Evolutionary conservation across 2,329 filamentous ascomycete species (phyloP), one percentile per base, ranked within the genome.

Genomic region (Hypoxylon sp.): DNA sequence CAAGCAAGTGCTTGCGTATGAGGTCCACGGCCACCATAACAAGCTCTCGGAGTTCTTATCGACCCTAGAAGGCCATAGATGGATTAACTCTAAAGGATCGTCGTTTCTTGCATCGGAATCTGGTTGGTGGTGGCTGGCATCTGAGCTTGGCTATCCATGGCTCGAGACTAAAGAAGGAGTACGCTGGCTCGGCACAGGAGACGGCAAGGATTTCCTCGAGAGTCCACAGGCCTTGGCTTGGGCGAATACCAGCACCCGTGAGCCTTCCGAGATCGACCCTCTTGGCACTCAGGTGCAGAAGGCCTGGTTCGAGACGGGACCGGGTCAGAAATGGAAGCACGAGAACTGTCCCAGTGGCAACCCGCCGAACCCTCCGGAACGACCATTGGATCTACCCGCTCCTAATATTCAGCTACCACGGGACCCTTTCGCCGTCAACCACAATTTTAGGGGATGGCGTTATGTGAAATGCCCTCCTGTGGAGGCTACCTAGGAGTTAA

Each of bases 91-190:
- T 2, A 4, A 30, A 13, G 51, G 46, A 4, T 25, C 2, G 4
- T 3, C 5, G 3, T 57, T 54, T 20, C 50, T 57, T 6, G 21
- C 9, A 7, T 44, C 54, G 3, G 8, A 32, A 12, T 47, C 50
- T 3, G 41, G 45, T 3, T 31, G 46, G 25, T 57, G 46, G 54
- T 57, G 50, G 53, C 20, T 57, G 19, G 44, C 49, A 7, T 53
- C 53, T 3, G 31, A 46, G 1, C 17, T 23, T 7, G 49, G 49
- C 2, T 34, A 21, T 13, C 44, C 53, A 2, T 49, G 35, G 43
- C 44, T 57, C n/a, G 49, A 57, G 7, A 53, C 40, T 1, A 16
- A 31, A 17, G 15, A 15, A 8, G 53, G 54, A 13, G 19, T 40
- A 11, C 3, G 29, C 8, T 57, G 54, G 54, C 54, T 57, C 15